These are phyloP conservation scores for Blastocladiella britannica DNA, from an alignment of 192 early-diverging fungal species.

Conservation along the genomic window DNA sequence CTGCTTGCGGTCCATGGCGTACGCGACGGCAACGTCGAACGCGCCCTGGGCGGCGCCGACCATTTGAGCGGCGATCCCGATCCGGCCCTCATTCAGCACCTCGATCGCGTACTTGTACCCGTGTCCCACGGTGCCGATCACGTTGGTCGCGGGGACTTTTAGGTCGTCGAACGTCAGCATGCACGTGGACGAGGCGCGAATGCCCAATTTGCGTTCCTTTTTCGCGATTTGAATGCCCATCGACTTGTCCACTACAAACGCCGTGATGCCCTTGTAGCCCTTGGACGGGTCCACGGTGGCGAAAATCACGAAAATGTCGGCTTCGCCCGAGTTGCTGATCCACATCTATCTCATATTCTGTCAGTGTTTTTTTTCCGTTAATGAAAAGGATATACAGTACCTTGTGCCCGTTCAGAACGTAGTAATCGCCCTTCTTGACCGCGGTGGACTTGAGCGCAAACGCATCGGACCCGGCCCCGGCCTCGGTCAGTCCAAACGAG, in stretches of 20 bases:
- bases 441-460: conserved; percentile 79
- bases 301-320: conserved; percentile 91
- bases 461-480: conserved; percentile 77
- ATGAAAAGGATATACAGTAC: too few species aligned
- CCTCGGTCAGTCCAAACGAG: conserved; percentile 86
- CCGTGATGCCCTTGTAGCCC: conserved; percentile 93
- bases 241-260: conserved; percentile 84
- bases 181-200: conserved; percentile 89
- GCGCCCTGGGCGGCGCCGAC: conserved; percentile 87
- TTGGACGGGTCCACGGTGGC: conserved; percentile 84
- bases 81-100: conserved; percentile 93
- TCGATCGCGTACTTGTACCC: conserved; percentile 98
- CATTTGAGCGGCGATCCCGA: conserved; percentile 98
- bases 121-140: conserved; percentile 81
- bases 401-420: conserved; percentile 64
- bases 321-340: conserved; percentile 90
- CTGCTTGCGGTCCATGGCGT: conserved; percentile 88
- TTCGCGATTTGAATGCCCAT: conserved; percentile 81
- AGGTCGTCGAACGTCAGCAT: conserved; percentile 81
- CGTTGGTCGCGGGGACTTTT: conserved; percentile 59
- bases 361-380: conserved; percentile 14
- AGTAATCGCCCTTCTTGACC: conserved; percentile 67
- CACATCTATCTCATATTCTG: too few species aligned
- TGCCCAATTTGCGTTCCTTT: conserved; percentile 95
- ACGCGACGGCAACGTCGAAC: conserved; percentile 67